Evolutionary conservation across 176 grass and related monocot genomes (phyloP), one percentile per base, ranked within the genome.

Genomic region (Metroxylon sagu): DNA sequence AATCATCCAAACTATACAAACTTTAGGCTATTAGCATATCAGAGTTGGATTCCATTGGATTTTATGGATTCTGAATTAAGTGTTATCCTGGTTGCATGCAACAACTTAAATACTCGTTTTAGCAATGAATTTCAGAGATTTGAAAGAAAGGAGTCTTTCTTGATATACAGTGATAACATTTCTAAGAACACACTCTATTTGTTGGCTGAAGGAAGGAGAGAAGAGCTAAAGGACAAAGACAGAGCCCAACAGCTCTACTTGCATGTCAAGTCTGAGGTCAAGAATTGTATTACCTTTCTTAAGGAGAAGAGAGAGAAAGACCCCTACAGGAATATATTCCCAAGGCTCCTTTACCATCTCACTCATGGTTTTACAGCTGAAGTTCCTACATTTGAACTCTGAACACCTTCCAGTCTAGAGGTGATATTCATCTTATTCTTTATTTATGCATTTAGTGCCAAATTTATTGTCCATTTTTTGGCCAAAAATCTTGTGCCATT

Each of bases 351-450:
- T 18, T 97, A 91, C 30, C 80, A 76, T 31, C 73, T 79, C 49
- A 50, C 71, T 50, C 65, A 80, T 78, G 87, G 93, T 50, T 65
- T 59, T 16, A 55, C 73, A 62, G 76, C 67, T 67, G 72, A 92
- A 79, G 62, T 92, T 50, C 93, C 87, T 56, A 92, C 93, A 80
- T 97, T 97, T 82, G 70, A 91, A 67, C 84, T 72, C 17, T 91
- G 70, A 85, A 51, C 25, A 2, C 58, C 28, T 17, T 12, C 35
- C 7, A 43, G 35, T 43, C 35, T 43, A 43, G 35, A 43, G 35
- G 35, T 43, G 35, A 14, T 43, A 10, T 8, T 43, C 35, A 43
- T 43, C 8, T 43, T 43, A 43, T 60, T 35, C 28, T 30, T 35
- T 12, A 60, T 60, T 60, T 60, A 43, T 43, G 35, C 35, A 12